phyloP scores from a whole-genome alignment of 2,329 filamentous ascomycete genomes.

The Verticillium dahliae region DNA sequence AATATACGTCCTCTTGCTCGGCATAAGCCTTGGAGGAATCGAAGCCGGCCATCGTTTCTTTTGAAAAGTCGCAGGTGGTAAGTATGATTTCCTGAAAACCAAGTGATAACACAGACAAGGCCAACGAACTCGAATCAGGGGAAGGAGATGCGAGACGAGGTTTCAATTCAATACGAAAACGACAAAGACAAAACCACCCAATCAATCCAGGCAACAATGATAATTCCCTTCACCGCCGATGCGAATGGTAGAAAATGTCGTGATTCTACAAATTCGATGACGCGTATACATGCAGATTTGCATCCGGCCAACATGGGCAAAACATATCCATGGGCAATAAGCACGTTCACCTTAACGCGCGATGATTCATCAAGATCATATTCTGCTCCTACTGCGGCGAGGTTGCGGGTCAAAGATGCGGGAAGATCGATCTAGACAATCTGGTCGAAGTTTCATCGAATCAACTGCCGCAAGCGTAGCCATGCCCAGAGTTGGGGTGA shows the following conservation, averaged over 20 bases:
- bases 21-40: slow-evolving; percentile 31
- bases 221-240: not conserved
- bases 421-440: not conserved
- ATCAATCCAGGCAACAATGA: not conserved
- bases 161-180: no score
- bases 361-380: not conserved
- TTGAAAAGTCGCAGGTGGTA: not conserved
- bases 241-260: not conserved
- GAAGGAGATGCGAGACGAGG: not conserved
- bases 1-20: slow-evolving; percentile 37
- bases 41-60: slow-evolving; percentile 17
- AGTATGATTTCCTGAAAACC: not conserved
- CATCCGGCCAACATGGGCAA: not conserved
- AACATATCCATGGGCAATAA: not conserved
- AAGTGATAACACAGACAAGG: not conserved
- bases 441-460: not conserved
- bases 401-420: not conserved
- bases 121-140: no score
- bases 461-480: not conserved
- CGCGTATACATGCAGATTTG: not conserved
- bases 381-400: not conserved
- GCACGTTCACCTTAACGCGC: not conserved
- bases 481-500: not conserved
- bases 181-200: not conserved
- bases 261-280: not conserved